A percentile compares a stretch with the other conserved stretches of the same genome.
These are phyloP conservation scores for Karstenula rhodostoma DNA, from an alignment of 2,329 filamentous ascomycete genomes.

Conservation along the genomic window DNA sequence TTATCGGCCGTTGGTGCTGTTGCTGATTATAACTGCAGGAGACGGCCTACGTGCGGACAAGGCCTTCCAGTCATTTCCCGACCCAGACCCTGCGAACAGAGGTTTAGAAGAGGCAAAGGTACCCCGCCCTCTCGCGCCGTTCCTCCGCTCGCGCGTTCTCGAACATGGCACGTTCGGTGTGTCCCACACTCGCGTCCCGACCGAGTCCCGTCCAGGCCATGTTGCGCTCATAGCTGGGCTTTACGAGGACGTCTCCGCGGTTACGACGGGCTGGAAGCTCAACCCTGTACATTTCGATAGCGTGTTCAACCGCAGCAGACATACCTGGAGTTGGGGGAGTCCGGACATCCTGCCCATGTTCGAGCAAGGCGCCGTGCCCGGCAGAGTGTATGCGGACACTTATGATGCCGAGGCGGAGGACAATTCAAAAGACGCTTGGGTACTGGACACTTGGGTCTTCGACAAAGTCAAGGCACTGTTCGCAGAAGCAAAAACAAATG, in stretches of 20 bases:
- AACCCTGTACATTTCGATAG: constrained; percentile 99
- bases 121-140: constrained; percentile 86
- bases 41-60: constrained; percentile 97
- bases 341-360: constrained; percentile 99
- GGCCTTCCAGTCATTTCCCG: constrained; percentile 90
- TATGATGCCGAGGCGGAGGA: constrained; percentile 90
- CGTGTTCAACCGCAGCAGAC: constrained; percentile 94
- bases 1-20: background rate
- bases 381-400: constrained; percentile 83
- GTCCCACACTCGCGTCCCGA: constrained; percentile 95
- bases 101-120: constrained; percentile 67
- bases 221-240: constrained; percentile 95
- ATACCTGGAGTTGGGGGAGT: constrained; percentile 99
- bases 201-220: constrained; percentile 94
- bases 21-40: constrained; percentile 55
- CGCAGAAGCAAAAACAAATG: constrained; percentile 77
- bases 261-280: constrained; percentile 97
- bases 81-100: constrained; percentile 68
- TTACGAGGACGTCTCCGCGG: constrained; percentile 97
- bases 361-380: constrained; percentile 86
- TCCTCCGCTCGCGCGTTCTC: constrained; percentile 86
- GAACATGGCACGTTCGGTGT: constrained; percentile 95
- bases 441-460: constrained; percentile 94
- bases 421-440: constrained; percentile 81
- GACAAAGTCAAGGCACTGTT: constrained; percentile 91